Conservation (phyloP, 345 rosid genomes). For the Microcos paniculata region DNA sequence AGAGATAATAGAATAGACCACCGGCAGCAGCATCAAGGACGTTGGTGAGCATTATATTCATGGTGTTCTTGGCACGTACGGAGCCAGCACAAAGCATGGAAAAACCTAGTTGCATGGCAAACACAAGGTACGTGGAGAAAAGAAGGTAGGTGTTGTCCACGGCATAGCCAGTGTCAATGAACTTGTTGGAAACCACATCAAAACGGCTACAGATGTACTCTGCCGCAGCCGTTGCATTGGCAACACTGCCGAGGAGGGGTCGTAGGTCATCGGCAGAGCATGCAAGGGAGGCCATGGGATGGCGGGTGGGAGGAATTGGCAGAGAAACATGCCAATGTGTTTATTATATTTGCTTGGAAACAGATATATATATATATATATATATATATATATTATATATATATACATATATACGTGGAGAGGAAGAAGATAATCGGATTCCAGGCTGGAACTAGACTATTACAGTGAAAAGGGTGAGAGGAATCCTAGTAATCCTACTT, state of each 20-base stretch:
- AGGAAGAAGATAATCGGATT: not conserved
- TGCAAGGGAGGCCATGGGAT: constrained; percentile 23
- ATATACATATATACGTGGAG: too few species aligned
- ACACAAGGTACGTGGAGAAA: constrained; percentile 56
- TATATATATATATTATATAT: too few species aligned
- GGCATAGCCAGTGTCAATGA: constrained; percentile 43
- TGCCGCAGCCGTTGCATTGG: constrained; percentile 39
- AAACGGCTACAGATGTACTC: constrained; percentile 46
- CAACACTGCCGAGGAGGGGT: constrained; percentile 30
- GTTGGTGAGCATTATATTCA: constrained; percentile 63
- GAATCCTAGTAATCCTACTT: not conserved
- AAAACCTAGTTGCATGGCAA: constrained; percentile 57
- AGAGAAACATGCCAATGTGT: not conserved
- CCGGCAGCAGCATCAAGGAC: constrained; percentile 60
- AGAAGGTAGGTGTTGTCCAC: constrained; percentile 54
- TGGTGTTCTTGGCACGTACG: constrained; percentile 56
- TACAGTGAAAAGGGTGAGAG: not conserved
- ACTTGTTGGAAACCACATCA: constrained; percentile 26
- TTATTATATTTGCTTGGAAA: not conserved
- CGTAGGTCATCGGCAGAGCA: constrained; percentile 39
- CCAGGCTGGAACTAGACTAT: not conserved
- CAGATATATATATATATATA: not conserved
- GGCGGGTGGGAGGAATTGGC: not conserved
- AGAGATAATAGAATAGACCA: constrained; percentile 47
- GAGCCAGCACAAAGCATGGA: constrained; percentile 59